Conservation (phyloP, 805 yeast genomes). For the Zygosaccharomyces rouxii region DNA sequence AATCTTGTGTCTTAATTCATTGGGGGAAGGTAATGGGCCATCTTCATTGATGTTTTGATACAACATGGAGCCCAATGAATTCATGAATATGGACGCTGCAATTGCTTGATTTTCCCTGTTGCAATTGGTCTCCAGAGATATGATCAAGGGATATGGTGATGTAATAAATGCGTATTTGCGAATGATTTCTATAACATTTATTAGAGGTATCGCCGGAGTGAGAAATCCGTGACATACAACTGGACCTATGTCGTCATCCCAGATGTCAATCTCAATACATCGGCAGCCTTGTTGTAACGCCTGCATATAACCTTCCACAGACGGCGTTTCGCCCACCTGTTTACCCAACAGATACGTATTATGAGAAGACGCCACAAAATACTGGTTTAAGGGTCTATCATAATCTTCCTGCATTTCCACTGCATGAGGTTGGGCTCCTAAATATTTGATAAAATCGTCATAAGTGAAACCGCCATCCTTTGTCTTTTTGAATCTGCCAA, state of each 20-base stretch:
- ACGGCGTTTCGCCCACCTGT: constrained; percentile 81
- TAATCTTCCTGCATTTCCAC: constrained; percentile 35
- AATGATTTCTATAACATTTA: constrained; percentile 66
- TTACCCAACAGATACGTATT: constrained; percentile 87
- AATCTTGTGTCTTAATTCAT: constrained; percentile 62
- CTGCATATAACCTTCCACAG: constrained; percentile 83
- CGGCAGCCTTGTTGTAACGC: constrained; percentile 90
- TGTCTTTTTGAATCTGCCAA: constrained; percentile 35
- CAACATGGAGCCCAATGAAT: constrained; percentile 56
- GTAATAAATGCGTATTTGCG: constrained; percentile 85
- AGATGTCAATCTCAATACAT: constrained; percentile 90
- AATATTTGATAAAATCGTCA: constrained; percentile 28
- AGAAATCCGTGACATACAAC: constrained; percentile 90
- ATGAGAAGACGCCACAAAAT: constrained; percentile 89
- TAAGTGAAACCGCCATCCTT: constrained; percentile 13
- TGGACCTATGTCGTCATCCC: constrained; percentile 85
- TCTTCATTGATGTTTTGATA: constrained; percentile 29
- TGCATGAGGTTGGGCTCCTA: constrained; percentile 32
- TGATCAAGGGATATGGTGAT: constrained; percentile 76
- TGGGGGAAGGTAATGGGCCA: constrained; percentile 62
- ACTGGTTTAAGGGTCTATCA: constrained; percentile 71
- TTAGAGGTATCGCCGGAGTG: constrained; percentile 66
- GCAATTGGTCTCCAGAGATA: constrained; percentile 86
- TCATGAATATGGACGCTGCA: constrained; percentile 49
- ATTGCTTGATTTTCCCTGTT: constrained; percentile 59